Evolutionary conservation across 2,329 filamentous ascomycete species (phyloP), one percentile per base, ranked within the genome.

Genomic region (Colletotrichum sp.): DNA sequence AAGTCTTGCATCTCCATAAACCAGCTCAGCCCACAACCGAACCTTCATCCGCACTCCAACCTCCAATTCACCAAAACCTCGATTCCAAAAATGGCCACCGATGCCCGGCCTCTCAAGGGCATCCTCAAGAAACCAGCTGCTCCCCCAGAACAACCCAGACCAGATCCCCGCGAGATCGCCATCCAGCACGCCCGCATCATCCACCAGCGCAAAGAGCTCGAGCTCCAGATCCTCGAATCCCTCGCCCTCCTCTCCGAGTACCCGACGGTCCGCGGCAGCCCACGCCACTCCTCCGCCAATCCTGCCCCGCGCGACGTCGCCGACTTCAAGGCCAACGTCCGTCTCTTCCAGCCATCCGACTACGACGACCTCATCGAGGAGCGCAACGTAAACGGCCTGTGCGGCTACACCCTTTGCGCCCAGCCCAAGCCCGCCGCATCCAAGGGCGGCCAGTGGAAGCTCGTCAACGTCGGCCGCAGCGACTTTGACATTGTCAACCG

Each of bases 351-450:
- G 82, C 95, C 96, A 1, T 90, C 91, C 69, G 96, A 99, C 86
- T 98, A 98, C 86, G 95, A 98, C 82, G 94, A 95, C 78, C 88
- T 99, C 66, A 93, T 98, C 76, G 91, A 94, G 78, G 97, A 99
- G 87, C 94, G 97, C 80, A 98, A 98, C 83, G 94, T 95, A 78
- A 93, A 95, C 79, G 91, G 90, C 58, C 89, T 91, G 24, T 99
- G 97, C 85, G 97, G 96, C 2, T 99, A 98, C 83, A 88, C 91
- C 0, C 89, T 99, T 32, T 99, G 97, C 83, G 86, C 91, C 1
- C 89, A 89, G 18, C 88, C 91, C n/a, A 92, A 92, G 52, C 87
- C 89, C 36, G 88, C 88, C 36, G 88, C 90, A 67, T 86, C 88
- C 18, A 86, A 87, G 13, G 90, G 89, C 2, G 93, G 92, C 18